Base-by-base conservation (phyloP, 2,329 filamentous ascomycete species). In the Fusarium phyllophilum region DNA sequence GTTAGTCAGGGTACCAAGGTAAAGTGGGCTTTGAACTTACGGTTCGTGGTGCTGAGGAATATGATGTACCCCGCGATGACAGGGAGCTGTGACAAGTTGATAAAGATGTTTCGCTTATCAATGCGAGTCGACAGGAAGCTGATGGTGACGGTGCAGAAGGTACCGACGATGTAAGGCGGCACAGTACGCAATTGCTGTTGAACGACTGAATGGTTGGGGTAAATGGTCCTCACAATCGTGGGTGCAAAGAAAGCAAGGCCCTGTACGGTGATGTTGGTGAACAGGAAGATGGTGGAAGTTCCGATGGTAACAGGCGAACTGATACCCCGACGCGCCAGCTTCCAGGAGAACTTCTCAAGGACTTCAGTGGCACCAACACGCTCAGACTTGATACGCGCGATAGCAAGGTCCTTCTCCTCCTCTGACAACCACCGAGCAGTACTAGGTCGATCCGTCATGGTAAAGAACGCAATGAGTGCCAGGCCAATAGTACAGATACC, bases 211-310 rank as follows among this genome's bases (percentile, higher is more conserved):
- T 81, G 79, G 7, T 85, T 77, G 0, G 90, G 90, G 70, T 92
- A 92, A 73, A 92, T 91, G 0, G 88, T 90, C 31, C 80, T 81
- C 48, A 92, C 89, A 57, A 92, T 92, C 0, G 90, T 91, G 0
- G 90, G 90, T 0, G 86, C 83, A 77, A 92, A 92, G 84, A 92
- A 92, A 14, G 87, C 89, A 1, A 92, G 83, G 5, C 90, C 90
- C 76, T 92, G 89, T 4, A 92, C 90, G 0, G 90, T 92, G 73
- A 92, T 86, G 80, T 92, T 92, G 82, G 90, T 83, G 51, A 91
- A 85, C 3, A 91, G 81, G 80, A 91, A 91, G 71, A 91, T 87
- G 69, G 88, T 82, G 0, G 88, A 80, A 0, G 86, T 89, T 3
- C 79, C 79, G 0, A 92, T 70, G 0, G 88, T 89, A 18, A 90